Evolutionary conservation across 2,329 filamentous ascomycete species (phyloP), one percentile per base, ranked within the genome.

Genomic region (Arthrobotrys entomopaga): DNA sequence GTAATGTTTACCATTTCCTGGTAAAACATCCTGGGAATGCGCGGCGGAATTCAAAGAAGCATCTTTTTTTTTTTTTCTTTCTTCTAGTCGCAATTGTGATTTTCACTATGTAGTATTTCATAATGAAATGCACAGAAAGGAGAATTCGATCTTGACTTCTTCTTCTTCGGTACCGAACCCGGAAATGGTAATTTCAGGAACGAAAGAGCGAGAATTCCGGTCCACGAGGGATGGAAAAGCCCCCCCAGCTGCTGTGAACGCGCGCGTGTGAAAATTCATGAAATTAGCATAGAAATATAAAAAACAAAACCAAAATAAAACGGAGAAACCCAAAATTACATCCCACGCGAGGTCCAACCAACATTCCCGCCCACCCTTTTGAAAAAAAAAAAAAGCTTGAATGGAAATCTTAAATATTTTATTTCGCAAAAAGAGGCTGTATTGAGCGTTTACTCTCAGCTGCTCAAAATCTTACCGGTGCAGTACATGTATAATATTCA

Each of bases 251-350:
- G n/a, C n/a, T n/a, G n/a, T n/a, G n/a, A n/a, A n/a, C n/a, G n/a
- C n/a, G 29, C 50, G 20, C 52, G 52, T 26, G 20, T n/a, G n/a
- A n/a, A 34, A 34, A 34, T 34, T 34, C 29, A 34, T 34, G 52
- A 26, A 56, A 70, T 54, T 53, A 46, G 20, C 40, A n/a, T n/a
- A n/a, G n/a, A n/a, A n/a, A n/a, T n/a, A n/a, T n/a, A n/a, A n/a
- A n/a, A n/a, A n/a, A n/a, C n/a, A n/a, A n/a, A n/a, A n/a, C n/a
- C n/a, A 63, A 40, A 40, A 26, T 29, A 46, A 26, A 63, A 52
- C 49, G 54, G 65, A 61, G 34, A 56, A 43, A 29, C 29, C 52
- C 67, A 73, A 73, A 73, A 73, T 73, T 73, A 73, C 67, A 59
- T 61, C 53, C 67, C 67, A 73, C 67, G 67, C 67, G 67, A 64